Percentiles rank a stretch among this genome's conserved stretches.
These are phyloP conservation scores for Bondarzewia mesenterica DNA, from an alignment of 1,284 basidiomycete species.

Conservation along the genomic window DNA sequence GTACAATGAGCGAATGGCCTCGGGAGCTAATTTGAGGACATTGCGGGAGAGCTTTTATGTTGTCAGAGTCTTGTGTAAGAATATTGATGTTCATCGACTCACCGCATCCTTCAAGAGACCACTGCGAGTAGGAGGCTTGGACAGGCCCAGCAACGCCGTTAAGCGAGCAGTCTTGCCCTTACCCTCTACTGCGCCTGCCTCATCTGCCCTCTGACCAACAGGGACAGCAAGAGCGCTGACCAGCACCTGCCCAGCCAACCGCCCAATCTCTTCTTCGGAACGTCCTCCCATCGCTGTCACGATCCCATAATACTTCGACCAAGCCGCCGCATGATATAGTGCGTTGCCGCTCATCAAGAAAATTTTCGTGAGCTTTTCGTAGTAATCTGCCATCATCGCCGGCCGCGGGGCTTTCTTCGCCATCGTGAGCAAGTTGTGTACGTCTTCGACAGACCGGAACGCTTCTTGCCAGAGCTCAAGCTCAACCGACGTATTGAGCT, in stretches of 20 bases:
- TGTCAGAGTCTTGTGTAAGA: slow-evolving; percentile 7
- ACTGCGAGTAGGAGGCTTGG: slow-evolving; percentile 80
- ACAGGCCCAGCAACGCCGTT: slow-evolving; percentile 81
- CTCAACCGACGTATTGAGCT: slow-evolving; percentile 97
- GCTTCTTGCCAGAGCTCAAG: slow-evolving; percentile 99
- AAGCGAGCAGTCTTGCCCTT: slow-evolving; percentile 75
- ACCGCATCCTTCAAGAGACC: slow-evolving; percentile 84
- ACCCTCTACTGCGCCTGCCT: slow-evolving; percentile 51
- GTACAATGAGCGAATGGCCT: slow-evolving; percentile 76
- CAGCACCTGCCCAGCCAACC: slow-evolving; percentile 88
- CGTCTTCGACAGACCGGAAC: slow-evolving; percentile 97
- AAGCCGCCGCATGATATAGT: slow-evolving; percentile 95
- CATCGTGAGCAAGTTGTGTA: slow-evolving; percentile 92
- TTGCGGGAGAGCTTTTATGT: slow-evolving; percentile 64
- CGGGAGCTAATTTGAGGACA: slow-evolving; percentile 78
- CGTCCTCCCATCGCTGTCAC: slow-evolving; percentile 61
- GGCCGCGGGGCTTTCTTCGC: slow-evolving; percentile 89
- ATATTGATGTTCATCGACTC: slow-evolving; percentile 21
- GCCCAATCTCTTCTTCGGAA: slow-evolving; percentile 72
- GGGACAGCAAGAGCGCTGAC: slow-evolving; percentile 93
- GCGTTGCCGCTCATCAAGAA: slow-evolving; percentile 92
- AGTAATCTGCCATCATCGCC: slow-evolving; percentile 98
- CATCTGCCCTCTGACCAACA: slow-evolving; percentile 64
- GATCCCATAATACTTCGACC: slow-evolving; percentile 79
- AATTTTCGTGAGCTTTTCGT: slow-evolving; percentile 96